Conservation (phyloP, 164 flowering plant genomes). For the Liquidambar formosana region DNA sequence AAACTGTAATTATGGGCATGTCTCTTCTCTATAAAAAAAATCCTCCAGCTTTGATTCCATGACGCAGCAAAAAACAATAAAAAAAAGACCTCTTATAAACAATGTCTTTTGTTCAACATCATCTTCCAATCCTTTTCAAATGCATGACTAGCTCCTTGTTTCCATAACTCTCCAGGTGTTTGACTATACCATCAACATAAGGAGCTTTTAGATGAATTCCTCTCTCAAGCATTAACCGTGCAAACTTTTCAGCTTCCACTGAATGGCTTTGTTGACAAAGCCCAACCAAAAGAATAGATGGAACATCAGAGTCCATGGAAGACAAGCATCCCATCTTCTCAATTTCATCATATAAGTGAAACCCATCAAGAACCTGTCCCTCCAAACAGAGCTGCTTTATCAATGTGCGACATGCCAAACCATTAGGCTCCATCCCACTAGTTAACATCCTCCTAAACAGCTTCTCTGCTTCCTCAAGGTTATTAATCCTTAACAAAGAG, state of each 20-base stretch:
- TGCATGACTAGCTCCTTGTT: conserved; percentile 23
- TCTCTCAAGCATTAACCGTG: conserved; percentile 46
- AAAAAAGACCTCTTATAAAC: too few relatives aligned
- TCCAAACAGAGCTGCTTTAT: conserved; percentile 48
- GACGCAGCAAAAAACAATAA: too few relatives aligned
- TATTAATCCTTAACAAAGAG: conserved; percentile 39
- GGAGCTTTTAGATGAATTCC: conserved; percentile 38
- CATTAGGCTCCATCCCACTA: conserved; percentile 56
- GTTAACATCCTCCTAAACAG: conserved; percentile 55
- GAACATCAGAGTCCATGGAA: conserved; percentile 59
- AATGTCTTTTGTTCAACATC: too few relatives aligned
- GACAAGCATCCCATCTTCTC: conserved; percentile 40
- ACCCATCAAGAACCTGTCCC: conserved; percentile 54
- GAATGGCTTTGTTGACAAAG: conserved; percentile 44
- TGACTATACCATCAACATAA: conserved; percentile 26
- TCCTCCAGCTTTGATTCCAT: too few relatives aligned
- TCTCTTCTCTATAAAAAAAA: too few relatives aligned
- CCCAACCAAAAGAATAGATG: conserved; percentile 51
- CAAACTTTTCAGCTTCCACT: conserved; percentile 58
- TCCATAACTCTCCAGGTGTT: conserved; percentile 24
- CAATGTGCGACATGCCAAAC: conserved; percentile 53
- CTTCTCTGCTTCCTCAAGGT: conserved; percentile 62
- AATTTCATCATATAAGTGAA: conserved; percentile 38
- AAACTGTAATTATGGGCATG: too few relatives aligned
- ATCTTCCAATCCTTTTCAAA: background rate